These are phyloP conservation scores for Immersiporthe knoxdaviesiana DNA, from an alignment of 2,329 filamentous ascomycete genomes.

Conservation along the genomic window DNA sequence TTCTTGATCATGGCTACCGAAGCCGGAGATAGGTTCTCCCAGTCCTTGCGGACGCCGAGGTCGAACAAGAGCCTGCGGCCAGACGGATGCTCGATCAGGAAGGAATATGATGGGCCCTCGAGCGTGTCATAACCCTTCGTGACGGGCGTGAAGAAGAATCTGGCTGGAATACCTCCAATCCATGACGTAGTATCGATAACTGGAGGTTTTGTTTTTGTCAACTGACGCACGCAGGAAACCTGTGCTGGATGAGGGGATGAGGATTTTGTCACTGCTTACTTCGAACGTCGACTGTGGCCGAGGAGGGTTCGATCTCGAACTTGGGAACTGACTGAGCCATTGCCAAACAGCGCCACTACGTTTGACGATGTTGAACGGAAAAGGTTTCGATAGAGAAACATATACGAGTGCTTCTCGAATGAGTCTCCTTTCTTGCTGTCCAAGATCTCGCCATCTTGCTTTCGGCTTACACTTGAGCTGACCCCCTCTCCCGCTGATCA, in stretches of 20 bases:
- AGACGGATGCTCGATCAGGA: constrained; percentile 50
- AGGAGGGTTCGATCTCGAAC: constrained; percentile 18
- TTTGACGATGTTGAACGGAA: not conserved
- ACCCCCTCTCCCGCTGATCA: not conserved
- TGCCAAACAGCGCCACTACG: not conserved
- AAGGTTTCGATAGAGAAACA: not conserved
- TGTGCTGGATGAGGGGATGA: not conserved
- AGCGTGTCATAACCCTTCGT: constrained; percentile 44
- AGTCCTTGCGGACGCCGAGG: constrained; percentile 47
- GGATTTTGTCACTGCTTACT: not conserved
- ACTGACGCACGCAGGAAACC: not conserved
- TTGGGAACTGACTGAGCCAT: constrained; percentile 22
- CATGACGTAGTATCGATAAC: constrained; percentile 25
- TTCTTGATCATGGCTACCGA: not conserved
- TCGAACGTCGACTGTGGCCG: constrained; percentile 21
- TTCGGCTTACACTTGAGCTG: not conserved
- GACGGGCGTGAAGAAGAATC: constrained; percentile 15
- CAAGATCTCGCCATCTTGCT: not conserved
- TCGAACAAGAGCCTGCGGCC: constrained; percentile 40
- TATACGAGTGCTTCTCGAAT: not conserved
- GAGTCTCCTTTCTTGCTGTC: not conserved
- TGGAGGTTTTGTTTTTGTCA: too few species aligned
- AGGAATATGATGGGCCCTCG: constrained; percentile 47
- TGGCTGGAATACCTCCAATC: constrained; percentile 10
- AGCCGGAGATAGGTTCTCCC: constrained; percentile 40